Percentiles rank a stretch among this genome's conserved stretches.
Conservation (phyloP, 257 asterid genomes). For the Rubia yunnanensis region DNA sequence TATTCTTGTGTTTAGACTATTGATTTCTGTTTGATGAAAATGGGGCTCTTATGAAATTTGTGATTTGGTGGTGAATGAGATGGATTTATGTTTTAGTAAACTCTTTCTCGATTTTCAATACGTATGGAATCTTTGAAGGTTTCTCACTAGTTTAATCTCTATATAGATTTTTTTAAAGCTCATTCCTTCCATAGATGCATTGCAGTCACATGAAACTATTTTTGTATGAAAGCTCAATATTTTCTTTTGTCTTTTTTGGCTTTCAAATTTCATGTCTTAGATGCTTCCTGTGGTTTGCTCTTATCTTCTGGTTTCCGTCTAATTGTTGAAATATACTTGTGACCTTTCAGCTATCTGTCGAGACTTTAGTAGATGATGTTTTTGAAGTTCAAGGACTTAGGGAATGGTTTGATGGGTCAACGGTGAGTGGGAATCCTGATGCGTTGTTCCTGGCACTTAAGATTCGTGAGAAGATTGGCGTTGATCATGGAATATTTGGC, state of each 20-base stretch:
- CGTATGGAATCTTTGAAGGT: not conserved
- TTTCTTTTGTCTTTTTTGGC: not conserved
- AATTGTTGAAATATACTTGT: conserved; percentile 12
- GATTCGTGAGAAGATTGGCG: conserved; percentile 46
- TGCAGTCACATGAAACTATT: not conserved
- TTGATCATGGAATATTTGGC: conserved; percentile 39
- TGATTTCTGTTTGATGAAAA: not conserved
- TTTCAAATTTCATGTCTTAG: not conserved
- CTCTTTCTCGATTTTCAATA: not conserved
- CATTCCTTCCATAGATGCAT: not conserved
- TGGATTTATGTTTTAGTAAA: not conserved
- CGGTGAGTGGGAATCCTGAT: conserved; percentile 80
- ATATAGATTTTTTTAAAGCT: not conserved
- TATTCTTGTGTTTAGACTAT: not conserved
- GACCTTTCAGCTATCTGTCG: conserved; percentile 52
- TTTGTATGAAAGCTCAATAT: not conserved
- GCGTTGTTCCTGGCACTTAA: conserved; percentile 80
- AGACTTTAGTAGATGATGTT: conserved; percentile 50
- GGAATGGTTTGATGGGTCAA: conserved; percentile 77
- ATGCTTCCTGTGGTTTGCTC: not conserved
- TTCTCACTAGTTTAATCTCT: not conserved
- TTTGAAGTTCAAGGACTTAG: conserved; percentile 79
- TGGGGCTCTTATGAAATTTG: not conserved
- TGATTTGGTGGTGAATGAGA: not conserved
- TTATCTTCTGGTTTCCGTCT: conserved; percentile 14